Percentiles rank a stretch among this genome's conserved stretches.
Evolutionary conservation across 1,284 basidiomycete species (phyloP).

Genomic region (Apiotrichum gracile): DNA sequence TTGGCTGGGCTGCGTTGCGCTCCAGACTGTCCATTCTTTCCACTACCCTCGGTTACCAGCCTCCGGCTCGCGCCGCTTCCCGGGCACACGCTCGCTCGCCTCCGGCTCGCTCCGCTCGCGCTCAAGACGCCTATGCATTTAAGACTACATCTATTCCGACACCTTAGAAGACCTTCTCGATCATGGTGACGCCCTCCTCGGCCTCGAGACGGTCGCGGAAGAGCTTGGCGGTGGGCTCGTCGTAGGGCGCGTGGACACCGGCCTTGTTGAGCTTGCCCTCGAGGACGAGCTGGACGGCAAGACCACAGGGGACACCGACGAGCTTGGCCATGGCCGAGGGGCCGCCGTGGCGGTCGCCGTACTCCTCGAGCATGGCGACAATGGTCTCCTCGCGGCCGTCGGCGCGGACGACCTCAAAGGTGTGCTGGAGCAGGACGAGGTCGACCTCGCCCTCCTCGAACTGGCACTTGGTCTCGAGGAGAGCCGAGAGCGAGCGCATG

Average conservation of each 20-base stretch:
- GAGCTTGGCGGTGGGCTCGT: slow-evolving; percentile 70
- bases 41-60: too few species aligned
- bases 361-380: slow-evolving; percentile 87
- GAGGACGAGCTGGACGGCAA: slow-evolving; percentile 75
- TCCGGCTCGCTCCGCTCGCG: too few species aligned
- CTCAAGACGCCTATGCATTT: slow-evolving; percentile 1
- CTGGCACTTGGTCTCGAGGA: slow-evolving; percentile 84
- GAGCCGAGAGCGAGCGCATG: slow-evolving; percentile 89
- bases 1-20: too few species aligned
- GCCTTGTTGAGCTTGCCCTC: slow-evolving; percentile 65
- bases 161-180: slow-evolving; percentile 56
- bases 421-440: slow-evolving; percentile 96
- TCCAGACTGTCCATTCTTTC: too few species aligned
- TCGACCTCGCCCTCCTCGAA: slow-evolving; percentile 89
- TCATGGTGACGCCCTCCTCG: slow-evolving; percentile 70
- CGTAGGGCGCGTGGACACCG: slow-evolving; percentile 85
- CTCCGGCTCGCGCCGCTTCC: too few species aligned
- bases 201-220: slow-evolving; percentile 69
- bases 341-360: slow-evolving; percentile 71
- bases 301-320: slow-evolving; percentile 90
- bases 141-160: neutral
- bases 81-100: too few species aligned
- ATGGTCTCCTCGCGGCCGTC: slow-evolving; percentile 80
- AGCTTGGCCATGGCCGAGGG: slow-evolving; percentile 90
- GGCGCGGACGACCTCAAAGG: slow-evolving; percentile 80